Conservation (phyloP, 768 basidiomycete species). For the Mycena capillaripes region DNA sequence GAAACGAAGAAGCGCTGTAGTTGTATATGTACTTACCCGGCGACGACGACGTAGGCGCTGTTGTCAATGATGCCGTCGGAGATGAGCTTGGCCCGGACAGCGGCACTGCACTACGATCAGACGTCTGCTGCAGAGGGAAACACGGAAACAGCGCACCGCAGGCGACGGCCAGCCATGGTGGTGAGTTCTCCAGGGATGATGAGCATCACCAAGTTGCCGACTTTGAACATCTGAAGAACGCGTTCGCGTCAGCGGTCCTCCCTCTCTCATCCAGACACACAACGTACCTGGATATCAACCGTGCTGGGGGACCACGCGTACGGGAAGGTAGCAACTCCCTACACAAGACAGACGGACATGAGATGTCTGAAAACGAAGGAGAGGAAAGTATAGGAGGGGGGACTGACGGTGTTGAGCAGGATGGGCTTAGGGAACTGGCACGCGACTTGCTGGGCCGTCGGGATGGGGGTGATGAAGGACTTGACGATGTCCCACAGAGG, state of each 20-base stretch:
- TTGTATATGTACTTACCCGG: slow-evolving; percentile 49
- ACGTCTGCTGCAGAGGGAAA: slow-evolving; percentile 10
- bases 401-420: slow-evolving; percentile 75
- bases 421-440: slow-evolving; percentile 88
- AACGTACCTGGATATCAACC: slow-evolving; percentile 80
- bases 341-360: slow-evolving; percentile 29
- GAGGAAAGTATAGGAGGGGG: background rate
- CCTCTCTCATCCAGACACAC: too few relatives aligned
- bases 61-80: slow-evolving; percentile 72
- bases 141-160: slow-evolving; percentile 63
- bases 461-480: slow-evolving; percentile 67
- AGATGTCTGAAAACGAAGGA: background rate
- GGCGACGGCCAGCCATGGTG: slow-evolving; percentile 85
- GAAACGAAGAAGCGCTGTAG: too few relatives aligned
- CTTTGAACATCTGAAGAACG: slow-evolving; percentile 66
- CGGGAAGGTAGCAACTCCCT: slow-evolving; percentile 77
- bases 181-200: slow-evolving; percentile 85
- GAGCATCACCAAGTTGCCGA: slow-evolving; percentile 82
- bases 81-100: slow-evolving; percentile 75
- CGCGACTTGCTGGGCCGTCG: slow-evolving; percentile 69
- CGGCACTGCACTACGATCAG: slow-evolving; percentile 61
- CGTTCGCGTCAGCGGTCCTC: too few relatives aligned
- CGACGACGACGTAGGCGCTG: slow-evolving; percentile 82
- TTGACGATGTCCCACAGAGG: slow-evolving; percentile 88
- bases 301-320: slow-evolving; percentile 83